phyloP scores from a whole-genome alignment of 345 rosid genomes.

The Eucalyptus polyanthemos region DNA sequence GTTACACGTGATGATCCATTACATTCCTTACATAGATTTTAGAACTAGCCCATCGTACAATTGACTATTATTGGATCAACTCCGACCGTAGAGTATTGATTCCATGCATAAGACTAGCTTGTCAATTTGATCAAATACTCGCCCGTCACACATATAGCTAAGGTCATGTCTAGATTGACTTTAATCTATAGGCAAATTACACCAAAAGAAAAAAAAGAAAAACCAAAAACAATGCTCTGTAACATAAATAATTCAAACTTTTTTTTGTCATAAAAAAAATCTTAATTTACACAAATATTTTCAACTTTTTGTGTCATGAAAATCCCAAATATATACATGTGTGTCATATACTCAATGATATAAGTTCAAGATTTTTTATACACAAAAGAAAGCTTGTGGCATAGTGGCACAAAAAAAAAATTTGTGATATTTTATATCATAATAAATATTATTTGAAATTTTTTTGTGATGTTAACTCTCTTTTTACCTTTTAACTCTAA shows the following conservation, averaged over 20 bases:
- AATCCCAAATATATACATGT: fast-evolving
- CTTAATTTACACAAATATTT: fast-evolving
- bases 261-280: no score
- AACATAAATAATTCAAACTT: no score
- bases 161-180: neutral
- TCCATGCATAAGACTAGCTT: neutral
- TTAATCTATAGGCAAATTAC: neutral
- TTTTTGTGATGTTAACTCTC: fast-evolving
- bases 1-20: neutral
- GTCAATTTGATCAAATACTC: neutral
- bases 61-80: neutral
- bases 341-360: fast-evolving
- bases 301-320: fast-evolving
- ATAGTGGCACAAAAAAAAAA: fast-evolving
- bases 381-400: no score
- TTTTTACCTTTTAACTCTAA: no score
- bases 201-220: no score
- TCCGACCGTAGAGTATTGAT: neutral
- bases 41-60: neutral
- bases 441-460: fast-evolving
- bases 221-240: fast-evolving
- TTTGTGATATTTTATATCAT: no score
- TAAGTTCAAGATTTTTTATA: fast-evolving
- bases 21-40: neutral
- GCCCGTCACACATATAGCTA: neutral